Evolutionary conservation across 192 early-diverging fungal species (phyloP).

Genomic region (Mycoemilia scoparia): DNA sequence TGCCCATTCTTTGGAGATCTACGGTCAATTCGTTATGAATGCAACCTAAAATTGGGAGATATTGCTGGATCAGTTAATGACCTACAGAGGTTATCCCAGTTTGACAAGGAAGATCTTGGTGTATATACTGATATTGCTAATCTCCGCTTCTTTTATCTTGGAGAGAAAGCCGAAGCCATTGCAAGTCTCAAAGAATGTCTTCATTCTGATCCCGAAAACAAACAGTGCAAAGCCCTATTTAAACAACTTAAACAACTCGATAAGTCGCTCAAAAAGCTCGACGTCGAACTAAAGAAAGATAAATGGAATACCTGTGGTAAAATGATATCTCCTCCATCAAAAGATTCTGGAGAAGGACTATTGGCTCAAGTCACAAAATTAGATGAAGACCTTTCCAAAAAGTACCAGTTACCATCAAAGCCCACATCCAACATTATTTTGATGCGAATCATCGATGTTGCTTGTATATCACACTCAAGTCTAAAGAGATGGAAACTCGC

Average conservation of each 20-base stretch:
- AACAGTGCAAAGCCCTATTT: constrained; percentile 63
- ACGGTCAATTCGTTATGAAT: constrained; percentile 49
- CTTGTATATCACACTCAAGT: constrained; percentile 22
- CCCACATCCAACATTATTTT: neutral
- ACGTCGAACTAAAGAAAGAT: constrained; percentile 28
- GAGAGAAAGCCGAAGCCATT: constrained; percentile 53
- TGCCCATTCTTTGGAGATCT: constrained; percentile 36
- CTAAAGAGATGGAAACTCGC: constrained; percentile 32
- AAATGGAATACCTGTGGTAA: constrained; percentile 37
- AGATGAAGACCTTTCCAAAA: constrained; percentile 2
- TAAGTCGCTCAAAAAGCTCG: constrained; percentile 44
- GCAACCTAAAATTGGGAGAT: constrained; percentile 50
- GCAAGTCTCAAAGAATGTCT: constrained; percentile 68
- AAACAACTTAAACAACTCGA: constrained; percentile 52
- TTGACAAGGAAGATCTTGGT: constrained; percentile 46
- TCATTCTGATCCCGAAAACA: constrained; percentile 80
- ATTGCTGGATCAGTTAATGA: constrained; percentile 77
- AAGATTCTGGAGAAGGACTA: constrained; percentile 4
- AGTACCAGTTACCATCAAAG: constrained; percentile 22
- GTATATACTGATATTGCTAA: constrained; percentile 44
- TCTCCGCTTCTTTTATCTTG: constrained; percentile 46
- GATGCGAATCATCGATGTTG: constrained; percentile 7
- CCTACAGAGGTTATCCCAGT: constrained; percentile 49
- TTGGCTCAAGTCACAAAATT: no score
- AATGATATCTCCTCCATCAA: constrained; percentile 6